Conservation (phyloP, 2,329 filamentous ascomycete genomes). For the Diaporthe nobilis region DNA sequence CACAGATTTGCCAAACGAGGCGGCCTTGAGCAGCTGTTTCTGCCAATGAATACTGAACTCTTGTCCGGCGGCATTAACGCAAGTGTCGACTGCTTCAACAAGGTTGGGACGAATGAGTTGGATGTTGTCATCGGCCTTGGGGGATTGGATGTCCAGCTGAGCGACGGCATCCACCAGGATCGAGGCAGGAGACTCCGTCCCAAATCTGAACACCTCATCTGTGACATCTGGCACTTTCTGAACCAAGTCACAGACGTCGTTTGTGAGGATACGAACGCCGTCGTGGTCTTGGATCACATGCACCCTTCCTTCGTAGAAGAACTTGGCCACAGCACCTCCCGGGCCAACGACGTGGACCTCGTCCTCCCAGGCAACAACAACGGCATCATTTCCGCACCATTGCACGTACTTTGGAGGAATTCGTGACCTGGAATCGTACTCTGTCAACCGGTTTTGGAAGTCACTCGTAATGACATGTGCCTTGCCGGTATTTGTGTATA, state of each 20-base stretch:
- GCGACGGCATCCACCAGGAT: slow-evolving; percentile 95
- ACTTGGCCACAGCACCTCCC: slow-evolving; percentile 80
- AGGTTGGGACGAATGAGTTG: slow-evolving; percentile 91
- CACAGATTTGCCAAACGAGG: slow-evolving; percentile 97
- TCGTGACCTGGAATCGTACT: slow-evolving; percentile 90
- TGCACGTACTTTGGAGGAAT: slow-evolving; percentile 89
- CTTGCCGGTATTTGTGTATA: slow-evolving; percentile 88
- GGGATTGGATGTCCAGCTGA: slow-evolving; percentile 91
- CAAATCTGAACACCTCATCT: slow-evolving; percentile 89
- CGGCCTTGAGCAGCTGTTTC: slow-evolving; percentile 94
- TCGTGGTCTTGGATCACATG: slow-evolving; percentile 88
- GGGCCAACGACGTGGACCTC: slow-evolving; percentile 95
- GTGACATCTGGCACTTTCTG: slow-evolving; percentile 91
- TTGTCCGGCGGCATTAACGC: slow-evolving; percentile 92
- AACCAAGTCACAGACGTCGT: slow-evolving; percentile 97
- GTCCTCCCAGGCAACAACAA: slow-evolving; percentile 96
- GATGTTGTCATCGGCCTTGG: slow-evolving; percentile 97
- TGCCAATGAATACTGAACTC: slow-evolving; percentile 95
- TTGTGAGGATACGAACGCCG: slow-evolving; percentile 90
- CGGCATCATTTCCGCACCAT: slow-evolving; percentile 97
- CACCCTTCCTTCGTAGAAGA: slow-evolving; percentile 92
- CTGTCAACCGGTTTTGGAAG: slow-evolving; percentile 91
- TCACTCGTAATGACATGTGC: slow-evolving; percentile 96
- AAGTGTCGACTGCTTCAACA: slow-evolving; percentile 93
- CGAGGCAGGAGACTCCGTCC: slow-evolving; percentile 89